Evolutionary conservation across 2,329 filamentous ascomycete species (phyloP).

Genomic region (Hymenoscyphus scutula): DNA sequence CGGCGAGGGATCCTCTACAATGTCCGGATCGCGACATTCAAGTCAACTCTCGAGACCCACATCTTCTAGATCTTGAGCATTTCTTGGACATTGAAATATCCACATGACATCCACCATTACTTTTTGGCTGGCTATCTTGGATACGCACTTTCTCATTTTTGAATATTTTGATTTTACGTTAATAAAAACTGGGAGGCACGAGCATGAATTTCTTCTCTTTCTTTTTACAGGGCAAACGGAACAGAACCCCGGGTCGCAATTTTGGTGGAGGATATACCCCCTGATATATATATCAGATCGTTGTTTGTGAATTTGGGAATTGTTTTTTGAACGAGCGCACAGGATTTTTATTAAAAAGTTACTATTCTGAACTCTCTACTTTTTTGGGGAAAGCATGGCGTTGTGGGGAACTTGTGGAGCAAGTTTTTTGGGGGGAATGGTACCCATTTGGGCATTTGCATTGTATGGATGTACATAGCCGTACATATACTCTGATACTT

Average conservation of each 20-base stretch:
- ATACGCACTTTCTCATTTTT: not conserved
- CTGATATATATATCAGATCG: slow-evolving; percentile 1
- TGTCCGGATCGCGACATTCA: not conserved
- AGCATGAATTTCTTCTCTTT: not conserved
- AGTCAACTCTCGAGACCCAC: not conserved
- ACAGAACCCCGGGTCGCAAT: not conserved
- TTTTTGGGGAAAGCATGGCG: not conserved
- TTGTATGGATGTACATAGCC: not conserved
- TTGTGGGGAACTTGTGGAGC: not conserved
- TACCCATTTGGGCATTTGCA: not conserved
- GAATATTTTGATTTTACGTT: not conserved
- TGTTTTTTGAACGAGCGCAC: not conserved
- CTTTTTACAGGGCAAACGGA: not conserved
- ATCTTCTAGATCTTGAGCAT: not conserved
- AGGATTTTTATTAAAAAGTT: not conserved
- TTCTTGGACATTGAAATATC: not conserved
- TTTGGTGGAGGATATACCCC: not conserved
- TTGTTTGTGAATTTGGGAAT: not conserved
- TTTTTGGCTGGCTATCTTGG: not conserved
- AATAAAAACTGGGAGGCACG: not conserved
- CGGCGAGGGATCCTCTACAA: not conserved
- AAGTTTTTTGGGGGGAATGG: not conserved
- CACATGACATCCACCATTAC: not conserved
- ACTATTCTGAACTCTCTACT: not conserved
- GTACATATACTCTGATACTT: not conserved